Base-by-base conservation (phyloP, 2,329 filamentous ascomycete species). In the Sphaerulina musiva region DNA sequence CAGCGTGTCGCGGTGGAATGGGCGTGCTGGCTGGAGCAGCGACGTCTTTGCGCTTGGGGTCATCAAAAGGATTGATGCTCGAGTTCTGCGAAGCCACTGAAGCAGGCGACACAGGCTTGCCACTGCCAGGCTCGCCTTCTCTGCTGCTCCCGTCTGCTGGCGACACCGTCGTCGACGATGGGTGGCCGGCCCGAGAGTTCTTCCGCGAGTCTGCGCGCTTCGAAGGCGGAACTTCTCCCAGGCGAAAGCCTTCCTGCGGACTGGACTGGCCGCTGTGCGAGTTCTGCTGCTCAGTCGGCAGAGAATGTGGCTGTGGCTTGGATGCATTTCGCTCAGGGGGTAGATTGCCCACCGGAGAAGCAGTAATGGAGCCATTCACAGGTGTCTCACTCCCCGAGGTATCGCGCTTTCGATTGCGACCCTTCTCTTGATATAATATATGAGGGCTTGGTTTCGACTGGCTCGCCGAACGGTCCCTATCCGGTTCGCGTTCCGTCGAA, bases 381-480 rank as follows among this genome's bases (percentile, higher is more conserved):
- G 66, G 64, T 12, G 66, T 66, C 44, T 58, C 63, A 31, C 51
- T 50, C 5, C 59, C 66, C 6, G 66, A 66, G 1, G 58, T 57
- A 11, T 68, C 60, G 26, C 63, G 60, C 55, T 65, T 68, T 36
- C 83, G 81, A 4, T 78, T 78, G 43, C 87, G 81, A 1, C 82
- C 82, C 70, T 91, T 93, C 65, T 95, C 89, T 69, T 95, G 89
- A 68, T 90, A 95, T 20, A 89, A 87, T 64, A 95, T 95, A 66
- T 95, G 90, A n/a, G 90, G 89, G 12, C 88, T 90, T 2, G 59
- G 53, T 51, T 83, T 55, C 74, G 68, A 48, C 66, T 72, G 62
- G 36, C 64, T 64, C 9, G 53, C 46, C n/a, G 54, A 61, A 46
- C 57, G 60, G 26, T 61, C 61, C 34, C 56, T 59, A 14, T 62